Conservation (phyloP, 2,329 filamentous ascomycete species). For the Paecilomyces formosus region DNA sequence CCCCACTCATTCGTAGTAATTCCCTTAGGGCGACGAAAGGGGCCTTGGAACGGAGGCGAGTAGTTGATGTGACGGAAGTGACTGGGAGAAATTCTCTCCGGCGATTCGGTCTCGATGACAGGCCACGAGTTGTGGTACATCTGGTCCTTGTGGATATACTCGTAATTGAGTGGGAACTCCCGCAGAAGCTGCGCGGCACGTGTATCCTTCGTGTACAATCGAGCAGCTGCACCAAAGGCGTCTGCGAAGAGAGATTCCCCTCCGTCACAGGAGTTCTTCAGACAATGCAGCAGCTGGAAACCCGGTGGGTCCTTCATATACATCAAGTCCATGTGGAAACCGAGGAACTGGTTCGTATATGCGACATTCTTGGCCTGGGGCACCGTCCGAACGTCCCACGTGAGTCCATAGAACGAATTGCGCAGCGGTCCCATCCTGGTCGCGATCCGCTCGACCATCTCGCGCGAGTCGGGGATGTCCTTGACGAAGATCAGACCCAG, state of each 20-base stretch:
- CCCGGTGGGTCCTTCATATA: conserved; percentile 75
- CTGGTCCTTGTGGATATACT: conserved; percentile 60
- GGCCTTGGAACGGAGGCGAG: conserved; percentile 73
- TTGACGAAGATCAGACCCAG: conserved; percentile 72
- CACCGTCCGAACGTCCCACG: conserved; percentile 82
- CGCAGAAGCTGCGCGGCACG: conserved; percentile 28
- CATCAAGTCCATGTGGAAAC: conserved; percentile 87
- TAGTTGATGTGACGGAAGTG: conserved; percentile 51
- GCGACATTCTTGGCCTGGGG: conserved; percentile 84
- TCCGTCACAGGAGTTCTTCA: conserved; percentile 70
- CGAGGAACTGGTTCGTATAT: conserved; percentile 73
- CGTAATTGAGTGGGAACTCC: conserved; percentile 48
- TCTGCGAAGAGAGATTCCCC: conserved; percentile 86
- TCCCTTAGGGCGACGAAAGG: conserved; percentile 27
- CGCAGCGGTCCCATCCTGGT: conserved; percentile 68
- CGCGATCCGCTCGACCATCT: conserved; percentile 61
- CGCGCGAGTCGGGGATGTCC: conserved; percentile 61
- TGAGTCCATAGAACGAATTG: conserved; percentile 83
- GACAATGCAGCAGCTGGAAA: conserved; percentile 82
- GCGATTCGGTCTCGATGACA: conserved; percentile 40
- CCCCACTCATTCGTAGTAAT: conserved; percentile 1
- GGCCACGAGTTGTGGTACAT: conserved; percentile 54
- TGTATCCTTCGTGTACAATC: conserved; percentile 8
- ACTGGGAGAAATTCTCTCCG: conserved; percentile 3
- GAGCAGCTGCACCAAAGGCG: conserved; percentile 52